Conservation (phyloP, 208 protist genomes). For the Leishmania guyanensis region DNA sequence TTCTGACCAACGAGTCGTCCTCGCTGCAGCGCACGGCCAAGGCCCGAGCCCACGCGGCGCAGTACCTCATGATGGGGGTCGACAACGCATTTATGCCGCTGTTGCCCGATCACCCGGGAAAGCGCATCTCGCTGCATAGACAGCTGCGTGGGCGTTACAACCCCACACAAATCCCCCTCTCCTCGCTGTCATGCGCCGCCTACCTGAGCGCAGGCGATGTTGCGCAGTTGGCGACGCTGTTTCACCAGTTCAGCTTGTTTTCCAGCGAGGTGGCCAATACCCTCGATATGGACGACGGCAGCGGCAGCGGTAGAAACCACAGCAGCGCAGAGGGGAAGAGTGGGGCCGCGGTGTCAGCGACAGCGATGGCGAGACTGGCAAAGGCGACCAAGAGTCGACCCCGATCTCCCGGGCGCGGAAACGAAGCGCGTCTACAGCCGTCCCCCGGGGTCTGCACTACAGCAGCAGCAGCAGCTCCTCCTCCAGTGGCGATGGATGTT, state of each 20-base stretch:
- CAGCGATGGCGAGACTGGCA: neutral
- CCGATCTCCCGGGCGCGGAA: neutral
- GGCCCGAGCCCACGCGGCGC: constrained; percentile 50
- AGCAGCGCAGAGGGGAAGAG: neutral
- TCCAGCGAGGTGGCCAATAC: constrained; percentile 17
- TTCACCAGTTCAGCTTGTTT: constrained; percentile 50
- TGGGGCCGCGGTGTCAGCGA: neutral
- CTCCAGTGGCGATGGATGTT: neutral
- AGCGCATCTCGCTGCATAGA: constrained; percentile 45
- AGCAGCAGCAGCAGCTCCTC: neutral
- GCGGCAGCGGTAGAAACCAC: neutral
- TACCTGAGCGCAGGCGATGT: constrained; percentile 64
- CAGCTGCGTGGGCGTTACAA: constrained; percentile 76
- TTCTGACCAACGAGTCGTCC: constrained; percentile 2
- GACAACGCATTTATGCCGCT: constrained; percentile 32
- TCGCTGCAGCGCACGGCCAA: constrained; percentile 31
- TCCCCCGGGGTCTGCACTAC: neutral
- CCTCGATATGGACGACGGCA: constrained; percentile 3
- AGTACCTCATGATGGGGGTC: constrained; percentile 38
- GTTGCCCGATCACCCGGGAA: constrained; percentile 33
- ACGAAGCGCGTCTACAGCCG: neutral
- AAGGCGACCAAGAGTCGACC: neutral
- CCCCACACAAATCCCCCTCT: constrained; percentile 68
- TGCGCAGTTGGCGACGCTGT: constrained; percentile 39
- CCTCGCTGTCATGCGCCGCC: constrained; percentile 52